A percentile compares a stretch with the other conserved stretches of the same genome.
phyloP scores from a whole-genome alignment of 148 eudicot species.

The Chenopodium formosanum region DNA sequence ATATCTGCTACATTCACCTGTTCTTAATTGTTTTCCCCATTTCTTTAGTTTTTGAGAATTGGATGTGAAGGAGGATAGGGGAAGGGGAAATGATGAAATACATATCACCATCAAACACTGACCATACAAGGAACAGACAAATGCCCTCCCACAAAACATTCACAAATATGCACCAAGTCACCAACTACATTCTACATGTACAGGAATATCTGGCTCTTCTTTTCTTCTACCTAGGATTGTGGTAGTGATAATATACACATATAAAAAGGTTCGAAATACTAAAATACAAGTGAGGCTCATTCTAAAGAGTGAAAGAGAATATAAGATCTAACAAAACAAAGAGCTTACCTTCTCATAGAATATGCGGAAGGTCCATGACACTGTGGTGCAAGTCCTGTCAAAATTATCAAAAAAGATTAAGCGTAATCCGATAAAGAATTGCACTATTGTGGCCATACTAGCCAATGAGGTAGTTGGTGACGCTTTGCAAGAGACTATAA shows the following conservation, averaged over 20 bases:
- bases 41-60: neutral
- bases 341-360: conserved; percentile 90
- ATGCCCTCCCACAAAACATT: neutral
- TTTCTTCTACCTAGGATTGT: neutral
- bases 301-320: neutral
- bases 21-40: neutral
- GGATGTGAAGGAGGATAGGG: neutral
- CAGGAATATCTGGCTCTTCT: neutral
- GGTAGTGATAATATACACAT: neutral
- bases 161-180: neutral
- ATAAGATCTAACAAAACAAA: neutral
- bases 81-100: neutral
- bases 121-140: neutral
- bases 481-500: no score
- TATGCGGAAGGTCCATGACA: conserved; percentile 94
- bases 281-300: neutral
- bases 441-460: neutral
- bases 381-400: conserved; percentile 94
- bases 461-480: neutral
- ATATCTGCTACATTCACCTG: neutral
- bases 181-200: no score
- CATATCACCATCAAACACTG: neutral
- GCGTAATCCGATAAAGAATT: neutral
- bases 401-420: conserved; percentile 7
- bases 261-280: neutral